phyloP scores from a whole-genome alignment of 257 asterid species.

The Cordia subcordata region DNA sequence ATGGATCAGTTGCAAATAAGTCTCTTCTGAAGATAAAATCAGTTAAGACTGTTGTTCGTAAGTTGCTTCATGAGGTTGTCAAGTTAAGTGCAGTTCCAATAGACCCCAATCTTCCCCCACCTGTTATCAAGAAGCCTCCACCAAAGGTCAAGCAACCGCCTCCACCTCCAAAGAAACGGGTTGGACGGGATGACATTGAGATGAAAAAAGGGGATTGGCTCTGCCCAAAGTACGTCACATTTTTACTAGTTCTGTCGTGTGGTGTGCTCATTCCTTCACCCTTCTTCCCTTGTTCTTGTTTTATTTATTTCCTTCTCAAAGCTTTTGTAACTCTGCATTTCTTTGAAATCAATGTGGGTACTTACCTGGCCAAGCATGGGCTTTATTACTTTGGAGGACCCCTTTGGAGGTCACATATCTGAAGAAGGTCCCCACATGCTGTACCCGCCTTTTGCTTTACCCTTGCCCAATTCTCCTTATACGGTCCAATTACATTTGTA shows the following conservation, averaged over 20 bases:
- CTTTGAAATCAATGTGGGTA: background rate
- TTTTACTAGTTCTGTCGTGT: background rate
- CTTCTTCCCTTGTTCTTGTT: background rate
- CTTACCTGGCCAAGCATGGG: background rate
- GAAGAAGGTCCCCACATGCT: no score
- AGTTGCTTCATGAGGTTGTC: constrained; percentile 80
- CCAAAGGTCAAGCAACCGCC: constrained; percentile 96
- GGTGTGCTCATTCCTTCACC: background rate
- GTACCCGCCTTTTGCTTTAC: no score
- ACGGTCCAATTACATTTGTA: no score
- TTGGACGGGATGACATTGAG: constrained; percentile 87
- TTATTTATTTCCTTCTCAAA: no score
- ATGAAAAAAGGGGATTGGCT: constrained; percentile 99
- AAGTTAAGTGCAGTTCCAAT: constrained; percentile 93
- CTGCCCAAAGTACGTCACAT: constrained; percentile 68
- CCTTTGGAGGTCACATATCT: no score
- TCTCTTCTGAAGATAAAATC: constrained; percentile 64
- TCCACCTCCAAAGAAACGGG: constrained; percentile 78
- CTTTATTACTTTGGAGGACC: no score
- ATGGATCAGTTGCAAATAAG: constrained; percentile 60
- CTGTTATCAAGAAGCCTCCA: constrained; percentile 71
- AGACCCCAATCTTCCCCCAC: constrained; percentile 93
- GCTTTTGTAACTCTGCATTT: background rate
- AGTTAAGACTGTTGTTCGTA: constrained; percentile 71
- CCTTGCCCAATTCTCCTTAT: no score